Conservation (phyloP, 2,329 filamentous ascomycete genomes). For the Onygena corvina region DNA sequence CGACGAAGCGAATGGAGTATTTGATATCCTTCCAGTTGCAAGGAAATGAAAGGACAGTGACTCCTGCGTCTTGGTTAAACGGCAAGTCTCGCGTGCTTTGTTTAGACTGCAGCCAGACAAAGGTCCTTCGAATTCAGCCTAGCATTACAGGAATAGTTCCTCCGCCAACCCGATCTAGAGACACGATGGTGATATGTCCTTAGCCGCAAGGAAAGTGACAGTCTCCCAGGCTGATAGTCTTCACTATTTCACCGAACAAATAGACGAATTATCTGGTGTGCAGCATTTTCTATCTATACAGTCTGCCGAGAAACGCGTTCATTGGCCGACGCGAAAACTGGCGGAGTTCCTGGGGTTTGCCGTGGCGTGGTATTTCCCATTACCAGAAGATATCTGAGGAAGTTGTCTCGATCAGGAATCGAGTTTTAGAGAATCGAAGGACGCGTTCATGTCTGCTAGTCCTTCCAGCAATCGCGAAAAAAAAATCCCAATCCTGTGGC, state of each 20-base stretch:
- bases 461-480: neutral
- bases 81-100: neutral
- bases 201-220: neutral
- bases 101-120: neutral
- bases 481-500: neutral
- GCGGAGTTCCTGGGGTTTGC: neutral
- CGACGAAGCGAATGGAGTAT: neutral
- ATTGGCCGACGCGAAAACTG: no score
- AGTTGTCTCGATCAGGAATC: neutral
- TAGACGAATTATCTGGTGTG: no score
- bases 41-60: neutral
- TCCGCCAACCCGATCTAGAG: neutral
- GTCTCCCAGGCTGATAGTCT: no score
- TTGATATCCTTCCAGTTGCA: neutral
- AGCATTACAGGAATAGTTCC: neutral
- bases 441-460: neutral
- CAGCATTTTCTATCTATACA: no score
- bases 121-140: slow-evolving; percentile 1
- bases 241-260: neutral
- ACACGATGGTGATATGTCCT: neutral
- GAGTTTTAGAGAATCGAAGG: neutral
- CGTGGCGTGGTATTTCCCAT: neutral
- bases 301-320: no score
- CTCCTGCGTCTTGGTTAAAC: neutral
- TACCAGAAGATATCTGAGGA: neutral